phyloP scores from a whole-genome alignment of 345 rosid species.

The Pistacia integerrima region DNA sequence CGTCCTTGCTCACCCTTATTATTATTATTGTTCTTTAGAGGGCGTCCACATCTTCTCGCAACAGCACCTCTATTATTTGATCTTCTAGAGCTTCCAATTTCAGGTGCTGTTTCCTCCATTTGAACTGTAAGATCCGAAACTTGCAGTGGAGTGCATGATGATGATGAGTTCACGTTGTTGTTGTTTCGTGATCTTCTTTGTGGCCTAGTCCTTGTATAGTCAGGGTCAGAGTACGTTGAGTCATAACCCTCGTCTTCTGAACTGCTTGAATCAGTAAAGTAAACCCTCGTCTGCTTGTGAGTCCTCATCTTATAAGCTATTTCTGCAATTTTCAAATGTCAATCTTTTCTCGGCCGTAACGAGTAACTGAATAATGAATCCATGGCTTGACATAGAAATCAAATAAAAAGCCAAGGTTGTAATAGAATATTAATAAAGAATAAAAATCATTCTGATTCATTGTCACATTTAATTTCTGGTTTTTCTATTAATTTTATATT shows the following conservation, averaged over 20 bases:
- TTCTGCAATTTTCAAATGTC: neutral
- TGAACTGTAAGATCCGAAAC: neutral
- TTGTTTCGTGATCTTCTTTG: neutral
- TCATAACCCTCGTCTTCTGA: slow-evolving; percentile 4
- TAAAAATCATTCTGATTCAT: neutral
- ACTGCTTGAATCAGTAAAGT: neutral
- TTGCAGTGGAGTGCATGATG: neutral
- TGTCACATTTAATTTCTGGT: neutral
- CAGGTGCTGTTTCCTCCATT: neutral
- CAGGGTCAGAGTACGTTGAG: slow-evolving; percentile 10
- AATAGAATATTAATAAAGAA: neutral
- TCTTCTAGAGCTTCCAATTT: neutral
- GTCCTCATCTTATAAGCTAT: slow-evolving; percentile 15
- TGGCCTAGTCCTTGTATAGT: neutral
- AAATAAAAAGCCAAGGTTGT: too few relatives aligned
- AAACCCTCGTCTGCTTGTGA: neutral
- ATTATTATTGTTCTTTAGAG: neutral
- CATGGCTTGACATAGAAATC: too few relatives aligned
- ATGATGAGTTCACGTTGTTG: neutral
- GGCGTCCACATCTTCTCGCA: neutral
- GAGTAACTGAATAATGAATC: neutral
- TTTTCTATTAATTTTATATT: neutral
- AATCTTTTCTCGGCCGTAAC: neutral
- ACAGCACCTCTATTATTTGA: neutral
- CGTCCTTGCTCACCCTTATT: neutral